phyloP scores from a whole-genome alignment of 148 eudicot species.

The Heliosperma pusillum region DNA sequence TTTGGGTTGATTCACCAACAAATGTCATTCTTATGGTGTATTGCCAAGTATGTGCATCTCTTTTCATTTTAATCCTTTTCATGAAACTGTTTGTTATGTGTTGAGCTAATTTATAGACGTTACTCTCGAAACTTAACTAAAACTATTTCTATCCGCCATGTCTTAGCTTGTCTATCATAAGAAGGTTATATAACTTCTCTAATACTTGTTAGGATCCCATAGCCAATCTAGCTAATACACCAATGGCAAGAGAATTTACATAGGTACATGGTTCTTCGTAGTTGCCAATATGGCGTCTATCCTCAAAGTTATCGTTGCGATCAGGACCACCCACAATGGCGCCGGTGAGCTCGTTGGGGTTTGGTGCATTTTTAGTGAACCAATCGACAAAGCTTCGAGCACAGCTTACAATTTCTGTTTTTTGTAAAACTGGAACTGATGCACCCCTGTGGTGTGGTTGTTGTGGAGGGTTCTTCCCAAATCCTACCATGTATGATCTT shows the following conservation, averaged over 20 bases:
- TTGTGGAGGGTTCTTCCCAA: conserved; percentile 63
- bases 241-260: conserved; percentile 67
- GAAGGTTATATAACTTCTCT: no score
- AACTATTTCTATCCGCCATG: no score
- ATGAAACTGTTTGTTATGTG: no score
- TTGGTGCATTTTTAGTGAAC: conserved; percentile 48
- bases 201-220: background rate
- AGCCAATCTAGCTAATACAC: conserved; percentile 75
- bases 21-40: no score
- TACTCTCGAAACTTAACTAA: no score
- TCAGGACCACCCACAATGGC: conserved; percentile 94
- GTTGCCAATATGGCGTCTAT: conserved; percentile 43
- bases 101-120: no score
- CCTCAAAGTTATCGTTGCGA: conserved; percentile 55
- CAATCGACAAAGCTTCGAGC: conserved; percentile 50
- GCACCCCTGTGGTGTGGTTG: conserved; percentile 95
- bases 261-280: conserved; percentile 70
- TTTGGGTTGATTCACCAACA: no score
- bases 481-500: conserved; percentile 95
- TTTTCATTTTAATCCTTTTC: no score
- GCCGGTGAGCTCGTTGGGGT: conserved; percentile 80
- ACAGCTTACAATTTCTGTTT: conserved; percentile 36
- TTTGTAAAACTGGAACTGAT: conserved; percentile 50
- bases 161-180: no score
- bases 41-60: no score